Evolutionary conservation across 805 yeast genomes (phyloP).

Genomic region (Starmera pachycereana): DNA sequence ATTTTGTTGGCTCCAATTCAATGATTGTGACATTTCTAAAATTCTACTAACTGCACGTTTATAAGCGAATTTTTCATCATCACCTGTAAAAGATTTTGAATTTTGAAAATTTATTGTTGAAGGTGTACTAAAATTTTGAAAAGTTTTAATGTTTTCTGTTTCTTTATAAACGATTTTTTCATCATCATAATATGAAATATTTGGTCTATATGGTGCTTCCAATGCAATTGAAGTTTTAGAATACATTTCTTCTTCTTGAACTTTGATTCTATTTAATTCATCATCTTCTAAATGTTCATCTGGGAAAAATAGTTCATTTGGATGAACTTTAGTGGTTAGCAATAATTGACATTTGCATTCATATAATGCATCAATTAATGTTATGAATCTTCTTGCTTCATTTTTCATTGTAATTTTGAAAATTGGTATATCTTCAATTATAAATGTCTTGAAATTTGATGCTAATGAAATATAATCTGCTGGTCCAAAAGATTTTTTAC

Average conservation of each 20-base stretch:
- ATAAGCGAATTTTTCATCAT: slow-evolving; percentile 67
- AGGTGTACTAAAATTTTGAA: slow-evolving; percentile 13
- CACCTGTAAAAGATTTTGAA: slow-evolving; percentile 55
- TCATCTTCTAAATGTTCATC: slow-evolving; percentile 26
- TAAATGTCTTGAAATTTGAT: slow-evolving; percentile 43
- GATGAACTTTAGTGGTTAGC: slow-evolving; percentile 36
- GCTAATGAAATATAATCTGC: slow-evolving; percentile 65
- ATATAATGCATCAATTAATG: slow-evolving; percentile 57
- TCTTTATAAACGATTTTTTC: slow-evolving; percentile 25
- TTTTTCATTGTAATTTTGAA: slow-evolving; percentile 47
- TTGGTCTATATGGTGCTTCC: slow-evolving; percentile 59
- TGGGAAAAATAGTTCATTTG: slow-evolving; percentile 55
- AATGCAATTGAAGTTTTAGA: slow-evolving; percentile 52
- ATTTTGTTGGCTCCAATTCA: slow-evolving; percentile 37
- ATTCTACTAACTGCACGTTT: slow-evolving; percentile 61
- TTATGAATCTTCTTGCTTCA: slow-evolving; percentile 60
- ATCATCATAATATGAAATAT: slow-evolving; percentile 51
- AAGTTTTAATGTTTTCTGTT: slow-evolving; percentile 4
- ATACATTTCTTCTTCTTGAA: slow-evolving; percentile 61
- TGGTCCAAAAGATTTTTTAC: slow-evolving; percentile 48
- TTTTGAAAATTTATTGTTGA: slow-evolving; percentile 29
- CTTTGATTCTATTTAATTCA: slow-evolving; percentile 28
- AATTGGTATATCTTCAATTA: slow-evolving; percentile 52
- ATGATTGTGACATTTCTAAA: slow-evolving; percentile 45
- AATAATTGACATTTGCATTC: slow-evolving; percentile 56